Base-by-base conservation (phyloP, 495 filamentous ascomycete species). In the Talaromyces nanjingensis region DNA sequence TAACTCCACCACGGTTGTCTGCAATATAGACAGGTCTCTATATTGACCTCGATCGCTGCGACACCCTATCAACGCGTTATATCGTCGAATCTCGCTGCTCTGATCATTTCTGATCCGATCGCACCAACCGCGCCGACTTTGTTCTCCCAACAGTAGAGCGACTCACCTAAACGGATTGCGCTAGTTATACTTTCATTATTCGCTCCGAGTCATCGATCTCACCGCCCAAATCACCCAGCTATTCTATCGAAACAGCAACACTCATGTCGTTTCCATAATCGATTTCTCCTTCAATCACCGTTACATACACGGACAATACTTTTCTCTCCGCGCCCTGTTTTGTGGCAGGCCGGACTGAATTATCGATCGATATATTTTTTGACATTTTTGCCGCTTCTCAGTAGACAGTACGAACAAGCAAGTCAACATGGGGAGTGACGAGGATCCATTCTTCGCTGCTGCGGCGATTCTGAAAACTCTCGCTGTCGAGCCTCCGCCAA, bases 391-490 rank as follows among this genome's bases (percentile, higher is more conserved):
- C 20, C 25, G 9, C 52, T 24, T 27, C 20, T 55, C 52, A 8
- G 25, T 20, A 55, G 24, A 16, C 52, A 16, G 12, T 24, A 20
- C 20, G 37, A 16, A 42, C 37, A 42, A 42, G 11, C 52, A 2
- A 49, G 24, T 29, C 52, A 29, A 12, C 25, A 55, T 55, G 52
- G 14, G 20, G 9, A 29, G 24, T 55, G 52, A 55, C 20, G 52
- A 59, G 16, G 56, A 59, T 25, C 56, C 56, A 29, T 59, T 59
- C 56, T 59, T 34, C 16, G 31, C 56, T 12, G 83, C 86, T 66
- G 79, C 86, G 68, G 79, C 83, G 65, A 76, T 91, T 64, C 73
- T 92, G 67, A 85, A 83, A 73, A 79, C 79, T 68, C 76, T 92
- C 27, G 88, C 87, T 42, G 76, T 75, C 71, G 81, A 79, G 64